Percentiles rank a stretch among this genome's conserved stretches.
Conservation (phyloP, 83 land plant species). For the Diphasiastrum complanatum region DNA sequence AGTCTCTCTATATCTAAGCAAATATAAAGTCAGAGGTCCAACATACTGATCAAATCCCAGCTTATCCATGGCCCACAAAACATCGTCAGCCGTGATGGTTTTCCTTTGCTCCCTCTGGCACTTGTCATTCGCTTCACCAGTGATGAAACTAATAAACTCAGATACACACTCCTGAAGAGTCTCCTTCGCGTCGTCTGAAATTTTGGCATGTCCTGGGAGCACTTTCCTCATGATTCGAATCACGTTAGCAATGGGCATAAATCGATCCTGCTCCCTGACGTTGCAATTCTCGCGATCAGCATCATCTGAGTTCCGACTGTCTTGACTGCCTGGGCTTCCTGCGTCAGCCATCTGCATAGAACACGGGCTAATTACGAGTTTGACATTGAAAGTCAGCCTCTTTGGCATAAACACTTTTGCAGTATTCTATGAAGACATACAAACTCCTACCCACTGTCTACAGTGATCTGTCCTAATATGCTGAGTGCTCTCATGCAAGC, state of each 20-base stretch:
- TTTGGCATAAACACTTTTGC: too few relatives aligned
- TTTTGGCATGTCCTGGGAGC: constrained; percentile 60
- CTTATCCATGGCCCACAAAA: constrained; percentile 71
- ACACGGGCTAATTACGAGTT: too few relatives aligned
- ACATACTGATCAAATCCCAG: constrained; percentile 69
- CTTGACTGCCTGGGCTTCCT: too few relatives aligned
- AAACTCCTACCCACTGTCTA: too few relatives aligned
- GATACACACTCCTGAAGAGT: constrained; percentile 81
- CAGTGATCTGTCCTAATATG: too few relatives aligned
- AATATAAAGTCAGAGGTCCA: constrained; percentile 51
- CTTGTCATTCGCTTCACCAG: constrained; percentile 63
- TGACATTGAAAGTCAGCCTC: too few relatives aligned
- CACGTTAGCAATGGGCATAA: constrained; percentile 52
- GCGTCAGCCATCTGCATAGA: too few relatives aligned
- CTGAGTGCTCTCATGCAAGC: too few relatives aligned
- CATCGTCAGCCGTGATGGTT: constrained; percentile 76
- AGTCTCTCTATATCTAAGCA: constrained; percentile 52
- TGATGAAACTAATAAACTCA: constrained; percentile 71
- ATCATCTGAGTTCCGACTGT: too few relatives aligned
- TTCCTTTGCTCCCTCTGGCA: constrained; percentile 51
- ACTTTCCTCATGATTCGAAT: constrained; percentile 64
- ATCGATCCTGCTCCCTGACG: constrained; percentile 61
- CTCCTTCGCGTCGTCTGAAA: constrained; percentile 75
- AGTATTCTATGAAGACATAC: too few relatives aligned
- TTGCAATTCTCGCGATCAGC: too few relatives aligned